Conservation (phyloP, 306 rosid genomes). For the Trichosanthes truncata region DNA sequence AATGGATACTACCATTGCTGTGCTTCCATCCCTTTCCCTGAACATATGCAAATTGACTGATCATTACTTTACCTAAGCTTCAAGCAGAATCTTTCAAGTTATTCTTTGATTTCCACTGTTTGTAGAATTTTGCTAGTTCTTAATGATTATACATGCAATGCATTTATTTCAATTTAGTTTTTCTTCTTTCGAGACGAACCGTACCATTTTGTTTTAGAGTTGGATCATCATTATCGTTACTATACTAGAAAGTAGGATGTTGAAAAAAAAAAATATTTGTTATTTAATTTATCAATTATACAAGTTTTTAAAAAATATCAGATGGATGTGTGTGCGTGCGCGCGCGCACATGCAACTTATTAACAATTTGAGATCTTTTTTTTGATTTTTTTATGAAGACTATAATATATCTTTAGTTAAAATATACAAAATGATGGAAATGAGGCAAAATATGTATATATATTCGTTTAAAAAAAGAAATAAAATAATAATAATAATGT, state of each 20-base stretch:
- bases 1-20: constrained; percentile 80
- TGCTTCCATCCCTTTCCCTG: constrained; percentile 73
- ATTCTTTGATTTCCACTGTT: background rate
- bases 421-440: background rate
- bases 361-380: background rate
- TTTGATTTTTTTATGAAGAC: too few relatives aligned
- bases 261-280: too few relatives aligned
- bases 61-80: background rate
- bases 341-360: background rate
- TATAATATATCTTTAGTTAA: background rate
- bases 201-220: background rate
- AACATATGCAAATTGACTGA: constrained; percentile 37
- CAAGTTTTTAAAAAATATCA: background rate
- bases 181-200: background rate
- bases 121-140: background rate
- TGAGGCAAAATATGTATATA: too few relatives aligned
- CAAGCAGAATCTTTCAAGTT: background rate
- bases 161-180: background rate
- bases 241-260: too few relatives aligned
- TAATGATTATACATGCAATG: background rate
- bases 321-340: background rate
- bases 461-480: too few relatives aligned
- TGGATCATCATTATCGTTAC: background rate
- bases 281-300: background rate
- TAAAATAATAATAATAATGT: too few relatives aligned